Evolutionary conservation across 2,329 filamentous ascomycete species (phyloP), one percentile per base, ranked within the genome.

Genomic region (Diaporthe sp.): DNA sequence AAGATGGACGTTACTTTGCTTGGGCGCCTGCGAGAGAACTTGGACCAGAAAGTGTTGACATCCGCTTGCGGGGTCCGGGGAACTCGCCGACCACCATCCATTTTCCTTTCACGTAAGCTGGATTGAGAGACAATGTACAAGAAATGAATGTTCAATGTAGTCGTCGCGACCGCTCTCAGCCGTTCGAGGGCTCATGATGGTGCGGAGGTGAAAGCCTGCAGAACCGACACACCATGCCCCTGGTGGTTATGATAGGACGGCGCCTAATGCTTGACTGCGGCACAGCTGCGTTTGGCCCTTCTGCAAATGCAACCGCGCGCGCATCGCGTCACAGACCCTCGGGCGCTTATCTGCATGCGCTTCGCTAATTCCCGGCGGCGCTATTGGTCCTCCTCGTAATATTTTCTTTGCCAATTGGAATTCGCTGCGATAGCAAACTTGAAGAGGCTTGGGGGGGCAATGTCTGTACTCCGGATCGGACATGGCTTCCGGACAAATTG

Each of bases 1-100:
- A 86, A 85, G 77, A 86, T 82, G 61, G 85, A 85, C 1, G 85
- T 86, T 37, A 86, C 82, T 74, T 85, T 86, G 44, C 85, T 85
- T 1, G 84, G 83, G 44, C 81, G 79, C 65, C 82, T 84, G 65
- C 82, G 78, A 76, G 85, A 83, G 77, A 85, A 86, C 74, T 80
- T 81, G 69, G 80, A 79, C 85, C 85, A 86, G 77, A 86, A 86
- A 39, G 83, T 82, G 47, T 81, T 80, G 39, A 86, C 79, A 15
- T 81, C 75, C 72, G 84, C 83, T 70, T 86, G 85, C n/a, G 85
- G 84, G 10, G 78, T 78, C 76, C 81, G 80, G 73, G 63, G 12
- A 2, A 3, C n/a, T n/a, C 30, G 63, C 44, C 44, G 63, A 4
- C 63, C 44, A 9, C 30, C 44, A 12, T 37, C 32, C 63, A 66